Evolutionary conservation across 192 early-diverging fungal species (phyloP).

Genomic region (Obelidium mucronatum): DNA sequence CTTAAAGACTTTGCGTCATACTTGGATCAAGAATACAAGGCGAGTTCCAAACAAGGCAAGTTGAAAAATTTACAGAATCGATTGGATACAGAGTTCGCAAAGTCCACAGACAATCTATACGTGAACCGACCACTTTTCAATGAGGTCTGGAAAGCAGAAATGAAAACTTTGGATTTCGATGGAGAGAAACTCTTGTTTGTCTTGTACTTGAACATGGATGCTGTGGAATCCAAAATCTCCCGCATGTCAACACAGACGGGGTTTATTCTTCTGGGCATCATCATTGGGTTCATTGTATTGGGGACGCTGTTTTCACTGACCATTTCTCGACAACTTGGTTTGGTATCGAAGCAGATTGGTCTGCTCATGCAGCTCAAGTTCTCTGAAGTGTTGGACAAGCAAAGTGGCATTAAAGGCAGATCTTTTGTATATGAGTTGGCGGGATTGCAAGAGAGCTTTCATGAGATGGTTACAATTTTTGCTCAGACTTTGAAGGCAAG

Average conservation of each 20-base stretch:
- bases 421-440: slow-evolving; percentile 18
- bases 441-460: slow-evolving; percentile 8
- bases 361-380: slow-evolving; percentile 31
- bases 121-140: neutral
- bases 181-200: neutral
- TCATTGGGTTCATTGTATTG: neutral
- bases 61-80: no score
- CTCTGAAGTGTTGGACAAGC: slow-evolving; percentile 14
- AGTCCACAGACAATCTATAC: neutral
- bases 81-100: no score
- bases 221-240: neutral
- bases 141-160: no score
- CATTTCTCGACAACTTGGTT: slow-evolving; percentile 23
- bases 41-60: no score
- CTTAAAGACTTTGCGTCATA: no score
- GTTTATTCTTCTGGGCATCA: neutral
- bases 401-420: neutral
- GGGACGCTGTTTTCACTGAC: slow-evolving; percentile 5
- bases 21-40: no score
- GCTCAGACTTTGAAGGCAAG: neutral
- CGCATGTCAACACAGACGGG: neutral
- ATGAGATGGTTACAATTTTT: slow-evolving; percentile 20
- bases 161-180: no score
- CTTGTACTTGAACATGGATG: neutral
- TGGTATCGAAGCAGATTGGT: slow-evolving; percentile 3